Evolutionary conservation across 2,329 filamentous ascomycete genomes (phyloP).

Genomic region (Neopestalotiopsis clavispora): DNA sequence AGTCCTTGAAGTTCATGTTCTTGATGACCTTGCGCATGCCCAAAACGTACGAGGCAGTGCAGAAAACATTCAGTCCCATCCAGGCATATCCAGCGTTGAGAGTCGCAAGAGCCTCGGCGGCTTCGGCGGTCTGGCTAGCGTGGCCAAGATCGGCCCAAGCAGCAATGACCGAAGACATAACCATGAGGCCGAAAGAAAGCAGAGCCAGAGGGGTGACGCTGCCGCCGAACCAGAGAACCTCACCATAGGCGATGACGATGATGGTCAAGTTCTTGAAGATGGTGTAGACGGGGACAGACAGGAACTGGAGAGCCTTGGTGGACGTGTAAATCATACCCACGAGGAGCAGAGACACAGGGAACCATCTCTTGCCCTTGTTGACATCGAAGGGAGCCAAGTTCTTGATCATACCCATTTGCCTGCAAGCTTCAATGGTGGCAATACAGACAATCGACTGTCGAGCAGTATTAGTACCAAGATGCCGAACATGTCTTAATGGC

Average conservation of each 20-base stretch:
- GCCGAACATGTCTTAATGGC: background rate
- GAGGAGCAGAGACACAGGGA: conserved; percentile 91
- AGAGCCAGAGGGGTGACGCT: conserved; percentile 86
- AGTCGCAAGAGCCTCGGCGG: conserved; percentile 80
- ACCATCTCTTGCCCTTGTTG: conserved; percentile 95
- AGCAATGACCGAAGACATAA: conserved; percentile 89
- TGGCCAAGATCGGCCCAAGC: conserved; percentile 93
- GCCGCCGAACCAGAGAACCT: conserved; percentile 97
- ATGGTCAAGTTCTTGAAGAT: conserved; percentile 99
- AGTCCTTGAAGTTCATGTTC: conserved; percentile 99
- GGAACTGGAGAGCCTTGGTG: conserved; percentile 92
- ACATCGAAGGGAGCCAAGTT: conserved; percentile 82
- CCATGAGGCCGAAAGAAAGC: conserved; percentile 95
- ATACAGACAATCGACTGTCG: conserved; percentile 86
- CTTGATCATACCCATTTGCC: conserved; percentile 79
- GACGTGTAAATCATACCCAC: conserved; percentile 99
- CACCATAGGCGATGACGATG: conserved; percentile 97
- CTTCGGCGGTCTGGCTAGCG: conserved; percentile 58
- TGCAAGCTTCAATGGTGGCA: conserved; percentile 80
- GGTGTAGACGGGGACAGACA: conserved; percentile 97
- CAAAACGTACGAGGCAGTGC: conserved; percentile 86
- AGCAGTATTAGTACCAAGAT: background rate
- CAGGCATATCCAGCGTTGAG: conserved; percentile 94
- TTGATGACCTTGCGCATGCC: conserved; percentile 99
- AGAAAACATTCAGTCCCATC: conserved; percentile 98